Conservation (phyloP, 805 yeast genomes). For the Spathaspora boniae region DNA sequence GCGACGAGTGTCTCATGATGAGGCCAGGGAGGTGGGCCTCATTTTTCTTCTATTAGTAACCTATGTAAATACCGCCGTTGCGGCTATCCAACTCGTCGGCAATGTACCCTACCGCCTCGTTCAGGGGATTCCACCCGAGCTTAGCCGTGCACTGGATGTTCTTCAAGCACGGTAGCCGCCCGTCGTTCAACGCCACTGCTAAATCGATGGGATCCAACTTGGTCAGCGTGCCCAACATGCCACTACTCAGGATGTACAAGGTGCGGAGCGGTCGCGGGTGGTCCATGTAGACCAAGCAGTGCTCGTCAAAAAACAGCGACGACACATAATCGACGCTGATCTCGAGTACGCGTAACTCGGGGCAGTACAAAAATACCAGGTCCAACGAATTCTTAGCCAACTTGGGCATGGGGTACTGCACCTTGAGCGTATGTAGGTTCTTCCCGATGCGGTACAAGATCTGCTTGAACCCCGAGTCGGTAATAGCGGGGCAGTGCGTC, state of each 20-base stretch:
- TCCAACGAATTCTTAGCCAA: slow-evolving; percentile 69
- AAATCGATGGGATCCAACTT: slow-evolving; percentile 87
- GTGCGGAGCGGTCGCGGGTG: slow-evolving; percentile 50
- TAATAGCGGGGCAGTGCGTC: slow-evolving; percentile 82
- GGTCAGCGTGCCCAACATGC: slow-evolving; percentile 77
- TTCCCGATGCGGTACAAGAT: slow-evolving; percentile 65
- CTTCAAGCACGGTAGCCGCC: slow-evolving; percentile 64
- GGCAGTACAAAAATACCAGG: slow-evolving; percentile 69
- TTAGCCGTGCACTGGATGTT: slow-evolving; percentile 66
- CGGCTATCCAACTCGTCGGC: slow-evolving; percentile 69
- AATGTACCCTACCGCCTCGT: slow-evolving; percentile 43
- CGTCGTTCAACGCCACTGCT: slow-evolving; percentile 78
- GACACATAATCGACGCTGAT: slow-evolving; percentile 79
- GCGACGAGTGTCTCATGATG: too few species aligned
- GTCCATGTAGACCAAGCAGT: slow-evolving; percentile 21
- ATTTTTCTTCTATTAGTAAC: slow-evolving; percentile 20
- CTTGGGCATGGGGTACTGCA: slow-evolving; percentile 88
- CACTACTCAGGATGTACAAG: slow-evolving; percentile 76
- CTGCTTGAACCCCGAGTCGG: slow-evolving; percentile 59
- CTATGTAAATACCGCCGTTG: slow-evolving; percentile 71
- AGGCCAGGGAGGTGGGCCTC: too few species aligned
- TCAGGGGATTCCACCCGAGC: slow-evolving; percentile 77
- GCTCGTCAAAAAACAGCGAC: slow-evolving; percentile 34
- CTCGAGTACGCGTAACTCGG: slow-evolving; percentile 59
- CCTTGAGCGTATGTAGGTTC: slow-evolving; percentile 56